Evolutionary conservation across 2,329 filamentous ascomycete species (phyloP).

Genomic region (Neofusicoccum sp.): DNA sequence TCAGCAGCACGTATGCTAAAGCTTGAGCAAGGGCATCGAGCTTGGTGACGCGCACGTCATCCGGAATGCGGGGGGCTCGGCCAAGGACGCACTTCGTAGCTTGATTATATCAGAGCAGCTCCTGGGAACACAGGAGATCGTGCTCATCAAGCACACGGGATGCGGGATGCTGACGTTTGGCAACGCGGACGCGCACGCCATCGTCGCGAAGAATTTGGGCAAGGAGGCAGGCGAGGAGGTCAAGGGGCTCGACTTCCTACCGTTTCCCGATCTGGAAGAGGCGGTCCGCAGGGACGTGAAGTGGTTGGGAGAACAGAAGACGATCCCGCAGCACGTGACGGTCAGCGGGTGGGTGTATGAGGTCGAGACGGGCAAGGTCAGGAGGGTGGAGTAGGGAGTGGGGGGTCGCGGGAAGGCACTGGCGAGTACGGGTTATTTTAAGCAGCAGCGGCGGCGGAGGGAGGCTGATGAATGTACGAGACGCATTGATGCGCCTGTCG

Average conservation of each 20-base stretch:
- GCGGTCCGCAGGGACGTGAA: conserved; percentile 69
- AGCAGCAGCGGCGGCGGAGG: not conserved
- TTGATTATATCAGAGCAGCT: conserved; percentile 80
- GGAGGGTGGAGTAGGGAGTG: conserved; percentile 45
- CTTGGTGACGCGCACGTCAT: conserved; percentile 80
- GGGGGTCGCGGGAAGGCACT: not conserved
- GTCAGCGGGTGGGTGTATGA: conserved; percentile 79
- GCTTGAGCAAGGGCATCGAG: conserved; percentile 61
- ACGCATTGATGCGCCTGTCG: not conserved
- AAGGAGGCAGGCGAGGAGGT: conserved; percentile 51
- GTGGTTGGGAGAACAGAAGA: conserved; percentile 58
- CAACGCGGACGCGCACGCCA: conserved; percentile 57
- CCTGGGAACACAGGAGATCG: conserved; percentile 73
- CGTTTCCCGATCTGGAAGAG: conserved; percentile 65
- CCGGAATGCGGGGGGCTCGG: conserved; percentile 60
- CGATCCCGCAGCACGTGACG: conserved; percentile 61
- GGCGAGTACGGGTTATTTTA: not conserved
- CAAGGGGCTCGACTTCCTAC: conserved; percentile 62
- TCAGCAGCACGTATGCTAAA: not conserved
- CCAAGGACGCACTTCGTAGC: conserved; percentile 70
- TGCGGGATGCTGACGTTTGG: conserved; percentile 73
- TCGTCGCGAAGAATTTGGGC: conserved; percentile 64
- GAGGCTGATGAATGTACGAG: not conserved
- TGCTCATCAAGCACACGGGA: conserved; percentile 73
- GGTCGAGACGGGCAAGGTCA: conserved; percentile 70